Conservation (phyloP, 2,329 filamentous ascomycete genomes). For the Camptophora hylomeconis region DNA sequence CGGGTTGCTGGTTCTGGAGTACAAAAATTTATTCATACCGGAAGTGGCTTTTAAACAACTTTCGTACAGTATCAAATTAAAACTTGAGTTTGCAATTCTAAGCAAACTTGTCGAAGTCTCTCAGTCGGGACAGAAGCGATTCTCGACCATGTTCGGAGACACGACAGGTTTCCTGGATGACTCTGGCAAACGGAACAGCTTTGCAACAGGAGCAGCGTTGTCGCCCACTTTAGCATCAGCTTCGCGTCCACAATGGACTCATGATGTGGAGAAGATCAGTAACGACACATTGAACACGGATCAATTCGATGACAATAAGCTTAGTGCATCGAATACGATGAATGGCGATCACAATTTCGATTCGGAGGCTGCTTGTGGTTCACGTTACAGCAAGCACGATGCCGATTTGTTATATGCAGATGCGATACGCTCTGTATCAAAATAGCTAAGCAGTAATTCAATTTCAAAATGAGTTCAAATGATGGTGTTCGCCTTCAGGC, state of each 20-base stretch:
- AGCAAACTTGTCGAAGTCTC: conserved; percentile 29
- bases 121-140: conserved; percentile 1
- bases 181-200: no score
- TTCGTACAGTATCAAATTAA: conserved; percentile 29
- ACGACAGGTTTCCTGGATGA: no score
- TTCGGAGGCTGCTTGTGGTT: conserved; percentile 1
- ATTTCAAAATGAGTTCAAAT: no score
- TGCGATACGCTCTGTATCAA: conserved; percentile 5
- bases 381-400: conserved; percentile 3
- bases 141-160: no score
- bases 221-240: not conserved
- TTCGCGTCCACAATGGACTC: conserved; percentile 6
- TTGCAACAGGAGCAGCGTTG: not conserved
- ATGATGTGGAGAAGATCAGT: conserved; percentile 4
- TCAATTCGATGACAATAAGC: not conserved
- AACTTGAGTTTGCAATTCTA: conserved; percentile 43
- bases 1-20: conserved; percentile 27
- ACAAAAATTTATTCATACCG: conserved; percentile 26
- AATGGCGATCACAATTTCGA: not conserved
- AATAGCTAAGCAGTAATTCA: no score
- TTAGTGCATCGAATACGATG: conserved; percentile 3
- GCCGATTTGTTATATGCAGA: conserved; percentile 7
- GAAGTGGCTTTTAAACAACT: conserved; percentile 30
- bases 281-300: conserved; percentile 3
- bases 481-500: no score